A percentile compares a stretch with the other conserved stretches of the same genome.
phyloP scores from a whole-genome alignment of 371 early-diverging fungal species.

The Circinella umbellata region DNA sequence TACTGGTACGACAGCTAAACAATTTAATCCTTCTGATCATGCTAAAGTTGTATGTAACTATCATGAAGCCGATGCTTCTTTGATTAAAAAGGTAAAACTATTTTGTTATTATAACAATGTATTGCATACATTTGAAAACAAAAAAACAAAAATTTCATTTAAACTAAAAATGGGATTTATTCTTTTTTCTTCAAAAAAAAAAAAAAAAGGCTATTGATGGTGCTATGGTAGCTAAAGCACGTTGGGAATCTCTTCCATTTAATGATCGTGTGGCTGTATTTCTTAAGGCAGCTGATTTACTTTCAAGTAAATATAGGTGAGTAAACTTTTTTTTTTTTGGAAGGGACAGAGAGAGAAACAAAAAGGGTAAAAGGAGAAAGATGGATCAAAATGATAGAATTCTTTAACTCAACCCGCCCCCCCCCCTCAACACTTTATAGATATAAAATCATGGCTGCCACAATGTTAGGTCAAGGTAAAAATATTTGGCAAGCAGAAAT shows the following conservation, averaged over 20 bases:
- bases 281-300: slow-evolving; percentile 96
- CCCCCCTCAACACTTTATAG: slow-evolving; percentile 20
- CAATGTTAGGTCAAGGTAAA: slow-evolving; percentile 99
- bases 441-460: slow-evolving; percentile 94
- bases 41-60: slow-evolving; percentile 79
- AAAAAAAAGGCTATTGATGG: slow-evolving; percentile 78
- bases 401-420: not conserved
- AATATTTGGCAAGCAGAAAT: slow-evolving; percentile 99
- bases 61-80: slow-evolving; percentile 81
- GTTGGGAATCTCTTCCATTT: slow-evolving; percentile 95
- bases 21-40: slow-evolving; percentile 88
- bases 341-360: too few relatives aligned
- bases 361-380: too few relatives aligned
- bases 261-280: slow-evolving; percentile 96
- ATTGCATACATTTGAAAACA: too few relatives aligned
- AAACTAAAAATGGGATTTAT: too few relatives aligned
- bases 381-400: too few relatives aligned
- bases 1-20: slow-evolving; percentile 72
- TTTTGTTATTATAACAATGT: too few relatives aligned
- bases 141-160: too few relatives aligned
- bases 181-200: too few relatives aligned
- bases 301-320: slow-evolving; percentile 88
- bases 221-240: slow-evolving; percentile 83
- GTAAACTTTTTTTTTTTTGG: too few relatives aligned
- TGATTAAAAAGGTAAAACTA: slow-evolving; percentile 62